Conservation (phyloP, 805 yeast species). For the Hanseniaspora lachancei region DNA sequence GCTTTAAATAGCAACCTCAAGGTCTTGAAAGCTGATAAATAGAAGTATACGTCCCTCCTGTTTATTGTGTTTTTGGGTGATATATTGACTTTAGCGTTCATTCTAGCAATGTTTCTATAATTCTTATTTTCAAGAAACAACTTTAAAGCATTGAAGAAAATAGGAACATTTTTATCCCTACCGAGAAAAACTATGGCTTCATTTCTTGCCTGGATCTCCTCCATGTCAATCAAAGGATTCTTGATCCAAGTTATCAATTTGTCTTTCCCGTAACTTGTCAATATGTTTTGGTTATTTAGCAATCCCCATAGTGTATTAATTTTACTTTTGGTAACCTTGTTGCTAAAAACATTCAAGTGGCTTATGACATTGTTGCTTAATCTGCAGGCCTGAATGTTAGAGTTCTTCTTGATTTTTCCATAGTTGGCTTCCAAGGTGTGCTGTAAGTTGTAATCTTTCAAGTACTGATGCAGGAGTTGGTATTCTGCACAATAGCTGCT, state of each 20-base stretch:
- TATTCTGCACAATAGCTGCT: slow-evolving; percentile 16
- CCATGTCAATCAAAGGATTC: slow-evolving; percentile 48
- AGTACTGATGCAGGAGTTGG: slow-evolving; percentile 38
- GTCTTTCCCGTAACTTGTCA: slow-evolving; percentile 64
- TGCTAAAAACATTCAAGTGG: slow-evolving; percentile 62
- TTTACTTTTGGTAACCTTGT: slow-evolving; percentile 37
- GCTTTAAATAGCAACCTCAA: slow-evolving; percentile 26
- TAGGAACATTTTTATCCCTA: slow-evolving; percentile 24
- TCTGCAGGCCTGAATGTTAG: slow-evolving; percentile 46
- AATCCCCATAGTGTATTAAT: slow-evolving; percentile 70
- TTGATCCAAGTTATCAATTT: slow-evolving; percentile 59
- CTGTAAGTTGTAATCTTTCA: slow-evolving; percentile 34
- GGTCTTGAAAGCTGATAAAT: slow-evolving; percentile 35
- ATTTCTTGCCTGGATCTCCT: slow-evolving; percentile 45
- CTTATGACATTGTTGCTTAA: slow-evolving; percentile 38
- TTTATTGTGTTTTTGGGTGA: slow-evolving; percentile 32
- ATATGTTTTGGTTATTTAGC: slow-evolving; percentile 44
- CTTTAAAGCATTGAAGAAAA: slow-evolving; percentile 28
- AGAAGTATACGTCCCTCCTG: slow-evolving; percentile 47
- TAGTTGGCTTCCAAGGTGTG: not conserved
- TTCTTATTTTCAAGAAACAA: slow-evolving; percentile 29
- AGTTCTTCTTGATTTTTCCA: slow-evolving; percentile 25
- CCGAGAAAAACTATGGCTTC: slow-evolving; percentile 42
- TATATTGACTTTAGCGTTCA: slow-evolving; percentile 46
- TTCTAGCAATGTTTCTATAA: slow-evolving; percentile 41